Base-by-base conservation (phyloP, 2,329 filamentous ascomycete species). In the Trichoderma sp. region DNA sequence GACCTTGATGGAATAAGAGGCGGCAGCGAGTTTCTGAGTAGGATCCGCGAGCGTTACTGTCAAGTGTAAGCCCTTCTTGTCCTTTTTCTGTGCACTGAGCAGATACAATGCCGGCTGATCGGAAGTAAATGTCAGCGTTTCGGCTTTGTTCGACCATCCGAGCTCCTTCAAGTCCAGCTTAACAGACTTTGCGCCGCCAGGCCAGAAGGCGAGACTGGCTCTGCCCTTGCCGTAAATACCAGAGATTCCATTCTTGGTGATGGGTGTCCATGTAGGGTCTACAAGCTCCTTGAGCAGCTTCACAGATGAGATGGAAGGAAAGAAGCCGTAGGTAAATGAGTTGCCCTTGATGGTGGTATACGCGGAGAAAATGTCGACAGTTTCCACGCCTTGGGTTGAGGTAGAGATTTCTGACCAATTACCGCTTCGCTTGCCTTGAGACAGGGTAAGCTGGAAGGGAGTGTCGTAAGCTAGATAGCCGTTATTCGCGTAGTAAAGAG, bases 391-490 rank as follows among this genome's bases (percentile, higher is more conserved):
- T n/a, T 55, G 65, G 4, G 64, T 71, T 1, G 73, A 74, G 4
- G 72, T 73, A 3, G 72, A 74, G 39, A 74, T 74, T 30, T 70
- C 71, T 26, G 72, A 72, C 73, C 73, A 74, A 55, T 74, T 73
- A 18, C 73, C 73, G 3, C 66, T 72, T 30, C 72, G 70, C 37
- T 69, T 54, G 21, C 72, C 73, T 37, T 72, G 67, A 5, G 70
- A 72, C 0, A 74, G 18, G 6, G 71, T 71, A 6, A 74, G 73
- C 2, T 66, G 28, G 46, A 74, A 74, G 4, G 72, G 68, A n/a
- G 34, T 32, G 18, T 54, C 69, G 63, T 73, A 72, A 37, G 72
- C 49, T 18, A 74, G 34, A 49, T 74, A 74, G 11, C 73, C 73
- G 46, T 73, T 74, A 4, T 71, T 71, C 18, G 70, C 73, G 60